Conservation (phyloP, 148 eudicot species). For the Selenicereus undatus region DNA sequence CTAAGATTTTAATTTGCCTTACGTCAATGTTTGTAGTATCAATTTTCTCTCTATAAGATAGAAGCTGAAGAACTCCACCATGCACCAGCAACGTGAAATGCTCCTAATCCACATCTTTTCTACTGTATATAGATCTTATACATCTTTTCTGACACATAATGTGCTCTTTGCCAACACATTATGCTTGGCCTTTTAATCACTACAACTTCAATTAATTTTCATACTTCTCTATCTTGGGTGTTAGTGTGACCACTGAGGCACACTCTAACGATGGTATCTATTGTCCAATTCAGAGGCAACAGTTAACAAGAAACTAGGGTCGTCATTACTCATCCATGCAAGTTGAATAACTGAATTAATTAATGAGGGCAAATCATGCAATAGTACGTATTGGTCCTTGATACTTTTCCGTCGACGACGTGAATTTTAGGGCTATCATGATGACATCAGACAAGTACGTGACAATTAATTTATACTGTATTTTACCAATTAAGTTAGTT, state of each 20-base stretch:
- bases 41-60: background rate
- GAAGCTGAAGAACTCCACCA: background rate
- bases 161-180: background rate
- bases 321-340: background rate
- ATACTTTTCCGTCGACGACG: background rate
- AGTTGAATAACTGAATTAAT: background rate
- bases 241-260: background rate
- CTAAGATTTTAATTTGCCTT: background rate
- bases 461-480: background rate
- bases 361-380: background rate
- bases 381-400: background rate
- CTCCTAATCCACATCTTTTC: background rate
- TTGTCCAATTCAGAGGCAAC: background rate
- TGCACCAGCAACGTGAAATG: background rate
- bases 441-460: background rate
- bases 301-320: background rate
- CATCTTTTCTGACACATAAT: background rate
- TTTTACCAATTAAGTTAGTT: background rate
- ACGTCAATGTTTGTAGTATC: background rate
- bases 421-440: background rate
- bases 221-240: background rate
- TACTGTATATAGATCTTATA: too few species aligned
- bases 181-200: background rate
- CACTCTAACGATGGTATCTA: background rate
- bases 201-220: background rate